A percentile compares a stretch with the other conserved stretches of the same genome.
Conservation (phyloP, 1,139 yeast genomes). For the Debaryomyces singareniensis region DNA sequence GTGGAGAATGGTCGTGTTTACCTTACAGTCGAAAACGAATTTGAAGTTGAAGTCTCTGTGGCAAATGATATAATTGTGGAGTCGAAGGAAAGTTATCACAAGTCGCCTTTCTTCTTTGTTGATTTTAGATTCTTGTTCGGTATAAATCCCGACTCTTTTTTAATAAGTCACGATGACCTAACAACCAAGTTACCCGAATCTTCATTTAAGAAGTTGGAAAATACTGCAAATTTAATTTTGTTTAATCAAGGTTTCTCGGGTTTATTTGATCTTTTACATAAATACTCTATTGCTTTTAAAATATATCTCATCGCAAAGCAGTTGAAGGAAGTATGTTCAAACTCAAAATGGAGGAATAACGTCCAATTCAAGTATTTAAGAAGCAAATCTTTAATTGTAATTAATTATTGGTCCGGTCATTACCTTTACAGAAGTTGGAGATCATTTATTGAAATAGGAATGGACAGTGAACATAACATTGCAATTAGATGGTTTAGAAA, state of each 20-base stretch:
- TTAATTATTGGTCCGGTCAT: constrained; percentile 67
- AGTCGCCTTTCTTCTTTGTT: constrained; percentile 68
- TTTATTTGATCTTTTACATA: constrained; percentile 61
- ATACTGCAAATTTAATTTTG: constrained; percentile 51
- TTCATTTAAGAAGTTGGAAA: constrained; percentile 45
- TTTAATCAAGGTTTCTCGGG: constrained; percentile 48
- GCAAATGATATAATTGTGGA: constrained; percentile 48
- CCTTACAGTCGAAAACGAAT: constrained; percentile 59
- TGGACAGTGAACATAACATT: constrained; percentile 45
- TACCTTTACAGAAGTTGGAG: constrained; percentile 30
- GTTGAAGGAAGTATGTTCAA: constrained; percentile 46
- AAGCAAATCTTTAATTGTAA: constrained; percentile 51
- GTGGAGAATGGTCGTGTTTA: constrained; percentile 74
- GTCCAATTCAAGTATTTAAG: constrained; percentile 63
- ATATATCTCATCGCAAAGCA: constrained; percentile 65
- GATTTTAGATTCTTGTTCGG: constrained; percentile 66
- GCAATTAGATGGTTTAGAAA: constrained; percentile 66
- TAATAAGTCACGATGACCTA: constrained; percentile 22
- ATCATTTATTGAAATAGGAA: constrained; percentile 60
- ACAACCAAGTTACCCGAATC: constrained; percentile 27
- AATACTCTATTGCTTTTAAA: constrained; percentile 69
- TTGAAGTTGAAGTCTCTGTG: constrained; percentile 64
- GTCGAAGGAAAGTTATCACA: constrained; percentile 27
- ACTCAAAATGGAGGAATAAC: constrained; percentile 57
- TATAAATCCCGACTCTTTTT: constrained; percentile 28